phyloP scores from a whole-genome alignment of 352 stramenopile genomes.

The Globisporangium mamillatum region DNA sequence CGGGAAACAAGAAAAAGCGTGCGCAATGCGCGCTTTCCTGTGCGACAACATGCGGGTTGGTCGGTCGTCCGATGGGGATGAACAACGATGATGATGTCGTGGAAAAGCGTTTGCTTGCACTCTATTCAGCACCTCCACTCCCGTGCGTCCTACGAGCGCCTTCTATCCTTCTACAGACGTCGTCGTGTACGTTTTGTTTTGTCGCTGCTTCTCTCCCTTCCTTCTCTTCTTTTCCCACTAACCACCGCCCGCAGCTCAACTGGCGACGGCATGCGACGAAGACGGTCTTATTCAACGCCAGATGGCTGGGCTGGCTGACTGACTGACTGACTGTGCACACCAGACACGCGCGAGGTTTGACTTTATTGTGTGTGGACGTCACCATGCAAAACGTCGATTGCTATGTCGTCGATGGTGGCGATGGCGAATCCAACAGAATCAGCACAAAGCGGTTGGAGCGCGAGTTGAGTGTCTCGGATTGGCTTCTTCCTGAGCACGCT shows the following conservation, averaged over 20 bases:
- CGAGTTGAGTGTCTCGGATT: conserved; percentile 1
- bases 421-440: neutral
- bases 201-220: neutral
- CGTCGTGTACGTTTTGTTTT: neutral
- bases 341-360: neutral
- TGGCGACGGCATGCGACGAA: conserved; percentile 1
- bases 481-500: neutral
- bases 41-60: conserved; percentile 8
- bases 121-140: neutral
- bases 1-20: conserved; percentile 9
- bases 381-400: neutral
- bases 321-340: neutral
- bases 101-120: neutral
- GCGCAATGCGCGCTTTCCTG: neutral
- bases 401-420: neutral
- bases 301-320: too few relatives aligned
- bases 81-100: neutral
- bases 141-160: neutral
- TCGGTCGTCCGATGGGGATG: neutral
- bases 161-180: neutral
- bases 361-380: neutral
- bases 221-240: neutral
- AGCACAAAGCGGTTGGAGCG: conserved; percentile 18
- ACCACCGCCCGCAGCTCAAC: neutral
- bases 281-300: neutral